Evolutionary conservation across 495 filamentous ascomycete species (phyloP), one percentile per base, ranked within the genome.

Genomic region (Friedmanniomyces simplex): DNA sequence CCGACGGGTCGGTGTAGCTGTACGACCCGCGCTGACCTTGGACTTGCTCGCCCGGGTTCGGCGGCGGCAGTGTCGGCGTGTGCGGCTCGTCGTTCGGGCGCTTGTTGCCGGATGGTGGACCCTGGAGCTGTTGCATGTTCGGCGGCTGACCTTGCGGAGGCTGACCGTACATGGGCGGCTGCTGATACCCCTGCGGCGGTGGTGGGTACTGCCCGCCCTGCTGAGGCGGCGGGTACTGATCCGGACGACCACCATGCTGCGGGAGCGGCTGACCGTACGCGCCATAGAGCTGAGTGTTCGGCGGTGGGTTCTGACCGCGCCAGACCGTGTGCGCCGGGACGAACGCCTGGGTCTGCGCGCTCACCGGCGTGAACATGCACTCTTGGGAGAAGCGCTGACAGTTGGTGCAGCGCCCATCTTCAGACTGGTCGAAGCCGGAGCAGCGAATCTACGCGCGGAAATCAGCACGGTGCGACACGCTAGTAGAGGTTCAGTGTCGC

Each of bases 311-410:
- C 28, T 64, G 62, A 22, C 61, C 67, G 55, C 60, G 72, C 66
- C 63, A 73, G 62, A 79, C 82, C 21, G 84, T 79, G 65, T 89
- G 87, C 22, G 86, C 87, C 7, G 87, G 87, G 28, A 90, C 87
- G 67, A 91, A 90, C 10, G 87, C 87, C 69, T 89, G 87, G 25
- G 87, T 80, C 69, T 91, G 87, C 2, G 86, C 86, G 8, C 85
- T 88, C 24, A 91, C 87, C 0, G 87, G 87, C 3, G 86, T 90
- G 73, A 91, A 91, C 72, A 91, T 82, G 72, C 87, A 91, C 67
- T 89, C 85, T 69, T 90, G 87, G 55, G 85, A 83, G 71, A 91
- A 91, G 45, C 87, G 79, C 52, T 82, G 75, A 65, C 87, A 91
- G 67, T 91, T 91, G 66, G 77, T 82, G 73, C 87, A 91, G 43